Evolutionary conservation across 176 grass and related monocot species (phyloP).

Genomic region (Carex scoparia): DNA sequence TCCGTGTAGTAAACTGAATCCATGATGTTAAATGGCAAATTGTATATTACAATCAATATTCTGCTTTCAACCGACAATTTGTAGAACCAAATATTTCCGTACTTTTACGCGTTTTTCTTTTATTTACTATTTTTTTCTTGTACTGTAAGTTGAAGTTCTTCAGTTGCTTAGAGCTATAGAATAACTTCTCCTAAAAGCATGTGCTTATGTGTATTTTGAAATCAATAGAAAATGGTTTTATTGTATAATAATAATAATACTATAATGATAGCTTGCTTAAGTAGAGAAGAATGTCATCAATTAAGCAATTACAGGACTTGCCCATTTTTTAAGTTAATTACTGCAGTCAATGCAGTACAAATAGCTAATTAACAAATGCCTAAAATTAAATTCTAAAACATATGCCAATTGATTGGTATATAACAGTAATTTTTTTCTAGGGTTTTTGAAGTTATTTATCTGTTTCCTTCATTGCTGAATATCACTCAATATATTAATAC

Average conservation of each 20-base stretch:
- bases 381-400: background rate
- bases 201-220: background rate
- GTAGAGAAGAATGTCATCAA: slow-evolving; percentile 11
- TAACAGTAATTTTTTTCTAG: background rate
- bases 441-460: background rate
- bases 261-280: background rate
- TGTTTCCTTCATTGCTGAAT: background rate
- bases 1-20: background rate
- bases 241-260: background rate
- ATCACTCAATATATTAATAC: background rate
- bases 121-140: background rate
- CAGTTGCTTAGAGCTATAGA: background rate
- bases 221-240: background rate
- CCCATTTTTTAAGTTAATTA: background rate
- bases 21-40: background rate
- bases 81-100: background rate
- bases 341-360: background rate
- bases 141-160: background rate
- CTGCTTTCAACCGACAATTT: background rate
- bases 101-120: background rate
- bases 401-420: background rate
- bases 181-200: slow-evolving; percentile 17
- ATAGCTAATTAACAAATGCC: background rate
- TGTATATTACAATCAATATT: background rate
- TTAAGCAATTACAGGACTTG: background rate